Base-by-base conservation (phyloP, 148 eudicot genomes). In the Pharnaceum exiguum region DNA sequence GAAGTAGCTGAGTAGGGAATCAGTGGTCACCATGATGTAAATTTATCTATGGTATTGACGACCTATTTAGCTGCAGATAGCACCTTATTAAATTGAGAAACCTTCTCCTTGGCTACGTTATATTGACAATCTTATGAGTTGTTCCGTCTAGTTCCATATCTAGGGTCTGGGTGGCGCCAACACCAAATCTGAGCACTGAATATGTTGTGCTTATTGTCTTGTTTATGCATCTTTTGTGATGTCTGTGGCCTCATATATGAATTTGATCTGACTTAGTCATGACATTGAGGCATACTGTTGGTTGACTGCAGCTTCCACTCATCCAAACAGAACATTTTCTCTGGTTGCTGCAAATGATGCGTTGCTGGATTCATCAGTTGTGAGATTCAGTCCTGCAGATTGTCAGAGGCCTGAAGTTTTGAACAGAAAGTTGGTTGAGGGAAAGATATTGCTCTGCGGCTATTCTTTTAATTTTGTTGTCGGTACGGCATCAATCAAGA, bases 281-380 rank as follows among this genome's bases (percentile, higher is more conserved):
- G n/a, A n/a, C n/a, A n/a, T n/a, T n/a, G n/a, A n/a, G n/a, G n/a
- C n/a, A n/a, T n/a, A n/a, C n/a, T 47, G 36, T 12, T 35, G 38
- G 12, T 6, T 35, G 32, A 17, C 40, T 82, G 71, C 95, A 93
- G 99, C 99, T 72, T 73, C 96, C 45, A 93, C 96, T 23, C 91
- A 77, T 68, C 72, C 70, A 13, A 86, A 82, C 64, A 69, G 31
- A 56, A 74, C 75, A 42, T 88, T 68, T 68, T 78, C 86, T 48
- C 81, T 93, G 65, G 95, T 93, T 57, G 85, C 99, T 42, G 96
- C 99, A 33, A 89, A 85, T 62, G 99, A 93, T 65, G 99, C 77
- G 6, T 61, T 93, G 57, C 68, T 93, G 40, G 96, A 71, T 75
- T 65, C 99, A 59, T 79, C 95, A 5, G 82, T 63, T 21, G 42